Base-by-base conservation (phyloP, 192 early-diverging fungal genomes). In the Coemansia sp. region DNA sequence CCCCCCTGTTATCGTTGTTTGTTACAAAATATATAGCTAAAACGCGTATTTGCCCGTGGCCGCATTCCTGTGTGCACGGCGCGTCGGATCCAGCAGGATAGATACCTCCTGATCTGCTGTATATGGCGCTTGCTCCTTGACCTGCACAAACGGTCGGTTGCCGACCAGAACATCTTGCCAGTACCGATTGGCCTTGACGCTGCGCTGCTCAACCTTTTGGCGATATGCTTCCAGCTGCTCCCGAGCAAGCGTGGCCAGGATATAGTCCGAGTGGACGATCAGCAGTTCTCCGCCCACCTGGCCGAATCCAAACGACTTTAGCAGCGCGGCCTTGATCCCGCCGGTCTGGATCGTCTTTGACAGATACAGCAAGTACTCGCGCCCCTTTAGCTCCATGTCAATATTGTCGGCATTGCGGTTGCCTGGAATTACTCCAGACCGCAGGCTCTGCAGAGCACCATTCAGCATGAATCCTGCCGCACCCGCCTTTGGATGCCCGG, bases 381-480 rank as follows among this genome's bases (percentile, higher is more conserved):
- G 91, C 53, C 86, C 66, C 23, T 70, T 60, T 50, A 93, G 77
- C 1, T 80, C 71, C 29, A 72, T 76, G 40, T n/a, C 46, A 38
- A 64, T 56, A 39, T 52, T 64, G 26, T 64, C 62, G 3, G 55
- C 55, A 50, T 96, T 91, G 49, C 90, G 85, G 78, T 95, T 95
- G 39, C 92, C 92, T 12, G 92, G 90, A 34, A 93, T 75, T 30
- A 90, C 64, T 48, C 92, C 90, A n/a, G 85, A 86, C 38, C 86
- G 81, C 27, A 93, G 74, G 32, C 81, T 64, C 61, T 96, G 89
- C 27, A 96, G 53, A 20, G 86, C 76, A 42, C 90, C 89, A 70
- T 91, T 96, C 48, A 89, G 80, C 92, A 95, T 95, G 82, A 89
- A 92, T 12, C 85, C 84, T 22, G 92, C 90, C 25, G 90, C 92